These are phyloP conservation scores for Penicillium sp. DNA, from an alignment of 2,329 filamentous ascomycete genomes.

Conservation along the genomic window DNA sequence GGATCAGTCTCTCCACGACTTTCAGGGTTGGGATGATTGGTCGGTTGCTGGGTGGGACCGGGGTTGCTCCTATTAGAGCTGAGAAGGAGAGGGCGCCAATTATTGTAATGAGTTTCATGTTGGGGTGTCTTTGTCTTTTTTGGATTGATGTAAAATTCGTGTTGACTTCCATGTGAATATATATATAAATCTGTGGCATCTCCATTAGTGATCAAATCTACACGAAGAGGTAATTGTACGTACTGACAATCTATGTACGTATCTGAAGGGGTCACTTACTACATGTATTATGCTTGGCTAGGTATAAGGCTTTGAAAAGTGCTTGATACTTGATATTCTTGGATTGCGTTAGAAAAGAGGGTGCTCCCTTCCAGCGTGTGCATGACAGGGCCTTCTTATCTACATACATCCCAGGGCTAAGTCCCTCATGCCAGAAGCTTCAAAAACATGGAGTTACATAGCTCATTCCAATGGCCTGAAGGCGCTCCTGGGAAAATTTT, in stretches of 20 bases:
- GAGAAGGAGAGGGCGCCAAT: slow-evolving; percentile 10
- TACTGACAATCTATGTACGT: neutral
- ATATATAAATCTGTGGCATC: neutral
- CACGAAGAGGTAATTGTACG: no score
- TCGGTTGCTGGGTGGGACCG: neutral
- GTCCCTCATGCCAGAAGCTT: no score
- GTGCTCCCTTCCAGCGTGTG: neutral
- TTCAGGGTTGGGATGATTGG: slow-evolving; percentile 12
- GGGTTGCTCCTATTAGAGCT: slow-evolving; percentile 7
- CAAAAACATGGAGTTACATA: no score
- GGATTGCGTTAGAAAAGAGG: neutral
- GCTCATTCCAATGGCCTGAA: neutral
- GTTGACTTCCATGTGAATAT: neutral
- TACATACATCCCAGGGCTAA: no score
- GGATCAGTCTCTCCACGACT: slow-evolving; percentile 14
- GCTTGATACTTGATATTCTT: no score
- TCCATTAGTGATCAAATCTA: no score
- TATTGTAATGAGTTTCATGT: slow-evolving; percentile 20
- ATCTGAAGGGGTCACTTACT: neutral
- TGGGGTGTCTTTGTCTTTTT: neutral
- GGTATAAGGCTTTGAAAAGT: neutral
- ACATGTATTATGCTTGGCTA: neutral
- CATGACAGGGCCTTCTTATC: neutral
- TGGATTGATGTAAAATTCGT: neutral
- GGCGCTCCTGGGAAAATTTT: no score